Evolutionary conservation across 2,329 filamentous ascomycete species (phyloP).

Genomic region (Aciculosporium take): DNA sequence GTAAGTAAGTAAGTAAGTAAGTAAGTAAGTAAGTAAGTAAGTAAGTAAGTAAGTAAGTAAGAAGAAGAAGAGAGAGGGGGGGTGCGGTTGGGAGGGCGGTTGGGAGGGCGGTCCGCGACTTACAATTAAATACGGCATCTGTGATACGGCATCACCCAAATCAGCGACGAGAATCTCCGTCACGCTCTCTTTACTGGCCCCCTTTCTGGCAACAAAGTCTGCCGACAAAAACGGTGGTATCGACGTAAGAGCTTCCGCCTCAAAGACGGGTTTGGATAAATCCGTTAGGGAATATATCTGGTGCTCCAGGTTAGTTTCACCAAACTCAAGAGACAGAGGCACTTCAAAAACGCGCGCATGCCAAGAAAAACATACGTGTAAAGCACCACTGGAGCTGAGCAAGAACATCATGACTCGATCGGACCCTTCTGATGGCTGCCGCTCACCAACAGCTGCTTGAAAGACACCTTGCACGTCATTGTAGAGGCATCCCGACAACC

Average conservation of each 20-base stretch:
- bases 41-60: background rate
- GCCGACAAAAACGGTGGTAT: slow-evolving; percentile 62
- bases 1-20: too few relatives aligned
- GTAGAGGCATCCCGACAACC: slow-evolving; percentile 76
- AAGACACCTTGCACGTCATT: slow-evolving; percentile 48
- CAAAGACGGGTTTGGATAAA: slow-evolving; percentile 55
- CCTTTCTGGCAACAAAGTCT: slow-evolving; percentile 55
- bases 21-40: too few relatives aligned
- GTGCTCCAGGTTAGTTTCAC: background rate
- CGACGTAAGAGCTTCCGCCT: slow-evolving; percentile 63
- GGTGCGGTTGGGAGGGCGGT: background rate
- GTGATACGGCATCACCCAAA: slow-evolving; percentile 59
- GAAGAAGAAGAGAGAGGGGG: background rate
- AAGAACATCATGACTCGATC: slow-evolving; percentile 59
- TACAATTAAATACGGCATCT: slow-evolving; percentile 70
- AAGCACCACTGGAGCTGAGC: slow-evolving; percentile 56
- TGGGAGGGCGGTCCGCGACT: slow-evolving; percentile 21
- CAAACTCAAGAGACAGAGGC: background rate
- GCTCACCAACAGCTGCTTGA: slow-evolving; percentile 24
- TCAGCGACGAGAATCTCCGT: slow-evolving; percentile 74
- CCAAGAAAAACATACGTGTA: slow-evolving; percentile 45
- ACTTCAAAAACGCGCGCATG: too few relatives aligned
- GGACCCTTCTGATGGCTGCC: slow-evolving; percentile 22
- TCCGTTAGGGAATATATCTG: slow-evolving; percentile 67
- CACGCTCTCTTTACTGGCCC: slow-evolving; percentile 56